Base-by-base conservation (phyloP, 768 basidiomycete genomes). In the Amanita rimosa region DNA sequence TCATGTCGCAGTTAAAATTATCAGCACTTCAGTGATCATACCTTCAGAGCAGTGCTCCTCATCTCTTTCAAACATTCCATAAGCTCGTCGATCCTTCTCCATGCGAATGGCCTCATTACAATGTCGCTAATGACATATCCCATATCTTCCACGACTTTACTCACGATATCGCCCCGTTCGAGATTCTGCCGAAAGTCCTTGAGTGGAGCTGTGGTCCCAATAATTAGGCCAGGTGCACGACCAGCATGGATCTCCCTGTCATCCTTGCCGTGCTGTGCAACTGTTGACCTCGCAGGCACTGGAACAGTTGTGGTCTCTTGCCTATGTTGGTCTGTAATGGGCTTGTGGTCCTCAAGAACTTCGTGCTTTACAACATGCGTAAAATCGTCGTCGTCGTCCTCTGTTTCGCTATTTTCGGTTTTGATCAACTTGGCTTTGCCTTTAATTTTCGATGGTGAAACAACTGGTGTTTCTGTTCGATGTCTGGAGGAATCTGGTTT, bases 121-220 rank as follows among this genome's bases (percentile, higher is more conserved):
- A 91, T 74, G 59, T 90, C 84, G 50, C 70, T 68, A 39, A 93
- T 76, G 8, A 92, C 82, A 13, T 62, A 71, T 10, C 73, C 78
- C 41, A 94, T 63, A 62, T 93, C 92, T 55, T 85, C 81, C 6
- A 91, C 84, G 0, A 89, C 90, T 64, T 94, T 91, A 11, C 75
- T 78, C 34, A 93, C 87, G 16, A 91, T 67, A 61, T 91, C 90
- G 0, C 88, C 89, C 46, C 73, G 73, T 22, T 69, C 72, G 29
- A 87, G 65, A 58, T 88, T 85, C 56, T 72, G 68, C 52, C 69
- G 67, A 67, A 94, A 96, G 62, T 95, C 92, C 40, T 69, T 67
- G 45, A 94, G 67, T 1, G 92, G 92, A 54, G 72, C 70, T 0
- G 81, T 78, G 34, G 71, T 76, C 7, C 88, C 85, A 34, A 95